Conservation (phyloP, 1,284 basidiomycete species). For the Ceratobasidium sp. region DNA sequence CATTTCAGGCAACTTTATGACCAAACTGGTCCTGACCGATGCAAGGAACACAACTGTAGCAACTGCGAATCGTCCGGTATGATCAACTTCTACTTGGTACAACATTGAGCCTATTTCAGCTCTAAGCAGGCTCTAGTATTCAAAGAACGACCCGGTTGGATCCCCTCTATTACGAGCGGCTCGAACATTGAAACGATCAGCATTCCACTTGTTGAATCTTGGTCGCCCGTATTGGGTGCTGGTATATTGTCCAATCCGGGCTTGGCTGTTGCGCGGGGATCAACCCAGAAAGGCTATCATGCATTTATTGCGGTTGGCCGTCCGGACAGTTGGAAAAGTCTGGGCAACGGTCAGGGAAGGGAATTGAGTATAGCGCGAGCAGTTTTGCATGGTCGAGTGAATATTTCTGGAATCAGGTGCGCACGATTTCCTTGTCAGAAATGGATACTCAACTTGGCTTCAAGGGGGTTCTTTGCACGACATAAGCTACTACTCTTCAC, state of each 20-base stretch:
- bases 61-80: slow-evolving; percentile 26
- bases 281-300: slow-evolving; percentile 18
- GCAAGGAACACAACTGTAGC: slow-evolving; percentile 29
- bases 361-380: slow-evolving; percentile 27
- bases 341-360: slow-evolving; percentile 17
- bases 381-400: slow-evolving; percentile 21
- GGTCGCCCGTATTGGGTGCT: slow-evolving; percentile 7
- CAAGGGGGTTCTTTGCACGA: slow-evolving; percentile 27
- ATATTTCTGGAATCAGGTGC: slow-evolving; percentile 17
- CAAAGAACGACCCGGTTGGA: neutral
- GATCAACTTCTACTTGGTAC: neutral
- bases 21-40: slow-evolving; percentile 13
- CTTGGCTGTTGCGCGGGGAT: slow-evolving; percentile 25
- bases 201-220: slow-evolving; percentile 16
- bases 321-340: slow-evolving; percentile 22
- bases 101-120: neutral
- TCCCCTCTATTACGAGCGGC: neutral
- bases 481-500: slow-evolving; percentile 16
- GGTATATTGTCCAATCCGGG: slow-evolving; percentile 10
- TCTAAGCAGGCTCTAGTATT: slow-evolving; percentile 31
- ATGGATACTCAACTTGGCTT: neutral
- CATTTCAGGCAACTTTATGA: slow-evolving; percentile 29
- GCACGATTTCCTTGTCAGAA: neutral
- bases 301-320: slow-evolving; percentile 25
- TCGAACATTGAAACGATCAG: slow-evolving; percentile 1